Evolutionary conservation across 352 stramenopile species (phyloP), one percentile per base, ranked within the genome.

Genomic region (Thalassiosira sp.): DNA sequence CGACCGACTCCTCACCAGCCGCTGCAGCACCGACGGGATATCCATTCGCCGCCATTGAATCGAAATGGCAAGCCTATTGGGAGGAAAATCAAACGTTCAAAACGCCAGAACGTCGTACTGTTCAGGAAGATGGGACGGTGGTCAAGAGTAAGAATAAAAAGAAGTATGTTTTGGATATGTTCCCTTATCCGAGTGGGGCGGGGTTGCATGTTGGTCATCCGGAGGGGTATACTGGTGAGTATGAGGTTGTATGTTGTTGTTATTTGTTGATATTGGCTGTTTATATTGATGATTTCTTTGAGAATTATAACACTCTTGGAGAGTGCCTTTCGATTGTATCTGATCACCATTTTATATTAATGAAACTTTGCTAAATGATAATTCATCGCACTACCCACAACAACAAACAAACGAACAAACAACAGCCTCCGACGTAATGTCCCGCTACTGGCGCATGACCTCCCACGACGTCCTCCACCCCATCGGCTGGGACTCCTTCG

Each of bases 401-500:
- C 18, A 52, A 53, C 43, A 40, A 18, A 18, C 43, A 49, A 43
- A n/a, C 13, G 18, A 40, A 40, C 40, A 66, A n/a, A 66, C 5
- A 33, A 31, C 24, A 72, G 98, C 98, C 61, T 98, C 96, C 45
- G 97, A 99, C 86, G 96, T 97, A 53, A 97, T 99, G 88, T 87
- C 96, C 18, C 94, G 97, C 0, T 96, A 98, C 67, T 98, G 96
- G 86, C 90, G 95, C 37, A 98, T 99, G 96, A 95, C 97, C 46
- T 95, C 94, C 22, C 97, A 95, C 76, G 91, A 99, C 75, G 97
- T 99, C 52, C 80, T 99, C 40, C 97, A 99, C 79, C 97, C 97
- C 0, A 99, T 99, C 89, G 97, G 97, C 28, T 99, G 97, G 97
- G 97, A 99, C 85, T 96, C 96, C 15, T 99, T 99, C 88, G 97